A percentile compares a stretch with the other conserved stretches of the same genome.
Evolutionary conservation across 2,329 filamentous ascomycete species (phyloP).

Genomic region (Diaporthe humulicola): DNA sequence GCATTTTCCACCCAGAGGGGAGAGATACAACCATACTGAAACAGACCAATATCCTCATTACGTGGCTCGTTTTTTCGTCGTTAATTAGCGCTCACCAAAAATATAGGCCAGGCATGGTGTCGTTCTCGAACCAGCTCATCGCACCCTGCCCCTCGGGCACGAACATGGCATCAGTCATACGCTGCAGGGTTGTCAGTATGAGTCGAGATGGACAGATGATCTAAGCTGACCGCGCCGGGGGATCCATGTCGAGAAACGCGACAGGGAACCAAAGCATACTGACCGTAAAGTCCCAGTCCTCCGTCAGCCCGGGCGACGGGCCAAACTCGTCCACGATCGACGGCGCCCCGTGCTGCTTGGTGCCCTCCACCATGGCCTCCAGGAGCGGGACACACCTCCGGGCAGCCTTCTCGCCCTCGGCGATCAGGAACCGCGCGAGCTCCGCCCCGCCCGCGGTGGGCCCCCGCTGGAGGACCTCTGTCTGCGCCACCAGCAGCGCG

Average conservation of each 20-base stretch:
- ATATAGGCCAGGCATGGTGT: conserved; percentile 21
- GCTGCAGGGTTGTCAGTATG: background rate
- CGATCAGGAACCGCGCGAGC: conserved; percentile 49
- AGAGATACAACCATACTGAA: background rate
- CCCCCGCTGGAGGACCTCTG: conserved; percentile 50
- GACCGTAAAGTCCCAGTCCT: conserved; percentile 35
- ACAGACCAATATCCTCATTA: background rate
- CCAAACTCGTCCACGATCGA: background rate
- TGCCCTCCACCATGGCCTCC: conserved; percentile 47
- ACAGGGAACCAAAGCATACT: background rate
- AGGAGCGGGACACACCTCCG: conserved; percentile 50
- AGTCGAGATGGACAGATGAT: background rate
- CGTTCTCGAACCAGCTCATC: conserved; percentile 28
- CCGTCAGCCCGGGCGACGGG: conserved; percentile 33
- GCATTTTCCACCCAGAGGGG: background rate
- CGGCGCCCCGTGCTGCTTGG: conserved; percentile 31
- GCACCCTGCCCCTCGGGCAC: background rate
- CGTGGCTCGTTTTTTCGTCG: background rate
- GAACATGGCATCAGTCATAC: conserved; percentile 32
- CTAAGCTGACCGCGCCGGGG: background rate
- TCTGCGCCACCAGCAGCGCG: conserved; percentile 53
- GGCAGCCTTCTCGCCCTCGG: conserved; percentile 45
- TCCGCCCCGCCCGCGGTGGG: conserved; percentile 44
- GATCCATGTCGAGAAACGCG: background rate
- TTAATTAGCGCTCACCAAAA: conserved; percentile 4